Conservation (phyloP, 2,329 filamentous ascomycete species). For the Thelonectria rubi region DNA sequence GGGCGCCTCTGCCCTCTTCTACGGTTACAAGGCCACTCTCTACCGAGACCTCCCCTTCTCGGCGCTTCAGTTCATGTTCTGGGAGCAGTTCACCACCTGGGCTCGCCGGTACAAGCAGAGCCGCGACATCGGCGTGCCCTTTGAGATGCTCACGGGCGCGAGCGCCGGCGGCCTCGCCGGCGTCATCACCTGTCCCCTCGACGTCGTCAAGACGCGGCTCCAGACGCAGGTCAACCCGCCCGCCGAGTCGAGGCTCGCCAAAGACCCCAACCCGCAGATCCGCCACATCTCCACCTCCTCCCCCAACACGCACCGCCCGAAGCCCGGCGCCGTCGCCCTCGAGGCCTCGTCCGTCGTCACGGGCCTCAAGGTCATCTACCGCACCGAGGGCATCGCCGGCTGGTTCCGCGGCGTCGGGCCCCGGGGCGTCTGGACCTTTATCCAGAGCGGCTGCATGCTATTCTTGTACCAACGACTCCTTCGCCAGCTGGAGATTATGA, state of each 20-base stretch:
- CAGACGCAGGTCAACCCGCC: constrained; percentile 81
- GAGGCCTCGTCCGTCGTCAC: constrained; percentile 90
- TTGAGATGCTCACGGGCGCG: constrained; percentile 90
- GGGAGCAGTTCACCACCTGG: constrained; percentile 89
- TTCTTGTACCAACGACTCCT: constrained; percentile 92
- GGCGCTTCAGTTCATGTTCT: constrained; percentile 96
- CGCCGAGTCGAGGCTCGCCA: constrained; percentile 41
- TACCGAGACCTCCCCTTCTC: constrained; percentile 96
- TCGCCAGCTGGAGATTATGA: constrained; percentile 72
- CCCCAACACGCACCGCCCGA: constrained; percentile 82
- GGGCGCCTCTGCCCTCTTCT: constrained; percentile 86
- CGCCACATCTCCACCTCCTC: constrained; percentile 89
- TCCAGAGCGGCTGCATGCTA: constrained; percentile 96
- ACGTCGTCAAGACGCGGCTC: constrained; percentile 96
- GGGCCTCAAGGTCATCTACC: constrained; percentile 87
- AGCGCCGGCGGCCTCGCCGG: constrained; percentile 92
- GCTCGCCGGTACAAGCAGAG: constrained; percentile 81
- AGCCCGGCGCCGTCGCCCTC: constrained; percentile 80
- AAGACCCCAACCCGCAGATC: constrained; percentile 61
- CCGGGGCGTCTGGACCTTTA: constrained; percentile 93
- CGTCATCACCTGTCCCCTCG: constrained; percentile 92
- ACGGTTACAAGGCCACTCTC: constrained; percentile 96
- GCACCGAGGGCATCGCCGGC: constrained; percentile 84
- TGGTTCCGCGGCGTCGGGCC: constrained; percentile 97
- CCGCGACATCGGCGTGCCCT: constrained; percentile 81